These are phyloP conservation scores for Pholiota adiposa DNA, from an alignment of 1,284 basidiomycete species.

Conservation along the genomic window DNA sequence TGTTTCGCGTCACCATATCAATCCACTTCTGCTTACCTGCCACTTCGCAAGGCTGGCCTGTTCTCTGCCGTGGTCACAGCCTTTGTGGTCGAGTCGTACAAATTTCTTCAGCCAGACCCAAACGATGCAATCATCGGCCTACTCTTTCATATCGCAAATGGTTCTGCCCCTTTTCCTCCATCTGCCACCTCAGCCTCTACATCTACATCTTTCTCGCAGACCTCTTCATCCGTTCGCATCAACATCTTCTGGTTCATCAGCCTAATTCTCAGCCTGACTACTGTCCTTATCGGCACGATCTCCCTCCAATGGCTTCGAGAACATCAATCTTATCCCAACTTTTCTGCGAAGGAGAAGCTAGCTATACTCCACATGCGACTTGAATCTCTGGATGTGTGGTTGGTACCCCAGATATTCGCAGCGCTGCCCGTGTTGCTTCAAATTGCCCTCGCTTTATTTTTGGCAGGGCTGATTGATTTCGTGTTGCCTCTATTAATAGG, in stretches of 20 bases:
- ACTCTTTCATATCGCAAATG: slow-evolving; percentile 14
- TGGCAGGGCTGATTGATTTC: slow-evolving; percentile 29
- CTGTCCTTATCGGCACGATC: slow-evolving; percentile 25
- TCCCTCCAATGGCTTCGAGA: slow-evolving; percentile 28
- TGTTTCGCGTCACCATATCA: no score
- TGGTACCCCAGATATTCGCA: slow-evolving; percentile 26
- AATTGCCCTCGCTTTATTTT: slow-evolving; percentile 27
- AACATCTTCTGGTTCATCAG: no score
- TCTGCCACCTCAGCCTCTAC: background rate
- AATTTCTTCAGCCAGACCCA: slow-evolving; percentile 20
- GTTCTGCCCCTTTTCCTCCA: slow-evolving; percentile 1
- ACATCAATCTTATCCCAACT: slow-evolving; percentile 17
- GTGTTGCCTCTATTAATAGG: slow-evolving; percentile 24
- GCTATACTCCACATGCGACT: slow-evolving; percentile 24
- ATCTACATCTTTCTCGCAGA: background rate
- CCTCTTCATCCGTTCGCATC: slow-evolving; percentile 15
- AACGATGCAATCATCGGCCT: slow-evolving; percentile 16
- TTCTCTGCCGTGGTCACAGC: no score
- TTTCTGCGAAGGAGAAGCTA: slow-evolving; percentile 18
- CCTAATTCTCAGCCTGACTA: slow-evolving; percentile 27
- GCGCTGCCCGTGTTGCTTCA: slow-evolving; percentile 29
- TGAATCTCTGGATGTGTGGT: slow-evolving; percentile 27
- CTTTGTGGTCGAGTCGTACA: slow-evolving; percentile 25
- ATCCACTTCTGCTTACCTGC: no score
- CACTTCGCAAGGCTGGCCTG: no score